Evolutionary conservation across 192 early-diverging fungal species (phyloP).

Genomic region (Podila verticillata): DNA sequence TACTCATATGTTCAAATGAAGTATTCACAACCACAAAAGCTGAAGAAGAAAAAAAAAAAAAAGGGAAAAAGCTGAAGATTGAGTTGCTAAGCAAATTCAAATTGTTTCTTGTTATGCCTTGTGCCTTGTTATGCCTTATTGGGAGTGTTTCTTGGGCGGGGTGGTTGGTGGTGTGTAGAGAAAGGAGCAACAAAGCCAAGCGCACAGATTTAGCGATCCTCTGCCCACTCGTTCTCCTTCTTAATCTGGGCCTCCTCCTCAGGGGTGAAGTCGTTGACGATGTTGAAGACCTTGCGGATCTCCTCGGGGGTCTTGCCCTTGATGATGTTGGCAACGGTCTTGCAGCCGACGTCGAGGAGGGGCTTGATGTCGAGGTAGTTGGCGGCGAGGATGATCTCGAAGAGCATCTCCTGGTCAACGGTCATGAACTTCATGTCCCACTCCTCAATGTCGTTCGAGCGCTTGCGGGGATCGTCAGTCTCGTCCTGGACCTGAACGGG

Average conservation of each 20-base stretch:
- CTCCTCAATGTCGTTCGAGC: constrained; percentile 75
- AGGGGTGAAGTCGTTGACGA: constrained; percentile 74
- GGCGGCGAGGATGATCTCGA: constrained; percentile 83
- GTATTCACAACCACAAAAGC: too few relatives aligned
- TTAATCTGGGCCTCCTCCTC: constrained; percentile 71
- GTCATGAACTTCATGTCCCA: constrained; percentile 82
- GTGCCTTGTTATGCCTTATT: too few relatives aligned
- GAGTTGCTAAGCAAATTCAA: too few relatives aligned
- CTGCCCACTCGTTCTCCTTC: constrained; percentile 70
- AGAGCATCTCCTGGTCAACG: constrained; percentile 79
- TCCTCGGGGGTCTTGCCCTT: constrained; percentile 86
- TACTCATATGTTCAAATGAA: too few relatives aligned
- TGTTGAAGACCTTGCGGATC: constrained; percentile 74
- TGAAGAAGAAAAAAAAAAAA: too few relatives aligned
- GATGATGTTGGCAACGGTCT: constrained; percentile 92
- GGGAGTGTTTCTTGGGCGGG: too few relatives aligned
- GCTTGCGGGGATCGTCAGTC: constrained; percentile 57
- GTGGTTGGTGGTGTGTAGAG: too few relatives aligned
- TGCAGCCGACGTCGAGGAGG: constrained; percentile 72
- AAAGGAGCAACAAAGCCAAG: too few relatives aligned
- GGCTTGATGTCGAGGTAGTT: constrained; percentile 85
- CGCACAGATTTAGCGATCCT: constrained; percentile 48
- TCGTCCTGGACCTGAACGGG: constrained; percentile 63
- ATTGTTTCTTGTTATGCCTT: too few relatives aligned
- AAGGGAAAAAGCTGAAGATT: too few relatives aligned